A percentile compares a stretch with the other conserved stretches of the same genome.
phyloP scores from a whole-genome alignment of 306 rosid species.

The Dryas alaskensis region DNA sequence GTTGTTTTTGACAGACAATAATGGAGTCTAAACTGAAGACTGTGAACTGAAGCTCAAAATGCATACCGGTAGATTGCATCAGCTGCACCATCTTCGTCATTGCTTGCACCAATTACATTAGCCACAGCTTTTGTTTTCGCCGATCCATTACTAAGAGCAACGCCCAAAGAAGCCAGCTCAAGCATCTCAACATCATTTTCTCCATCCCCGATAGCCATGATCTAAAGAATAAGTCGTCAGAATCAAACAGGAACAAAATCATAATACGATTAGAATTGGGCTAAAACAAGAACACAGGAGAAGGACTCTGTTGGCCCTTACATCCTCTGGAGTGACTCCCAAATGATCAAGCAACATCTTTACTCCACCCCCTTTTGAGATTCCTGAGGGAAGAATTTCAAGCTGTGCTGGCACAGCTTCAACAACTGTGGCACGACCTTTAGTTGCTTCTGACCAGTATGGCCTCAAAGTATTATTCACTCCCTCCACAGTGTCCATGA shows the following conservation, averaged over 20 bases:
- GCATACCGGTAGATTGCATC: conserved; percentile 88
- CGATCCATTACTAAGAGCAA: conserved; percentile 83
- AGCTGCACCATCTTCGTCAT: conserved; percentile 90
- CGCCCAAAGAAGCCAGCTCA: conserved; percentile 78
- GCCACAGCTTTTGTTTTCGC: conserved; percentile 85
- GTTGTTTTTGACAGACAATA: too few species aligned
- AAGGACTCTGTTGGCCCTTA: conserved; percentile 27
- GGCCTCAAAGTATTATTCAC: conserved; percentile 68
- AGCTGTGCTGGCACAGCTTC: conserved; percentile 84
- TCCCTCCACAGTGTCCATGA: conserved; percentile 62
- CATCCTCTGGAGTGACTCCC: conserved; percentile 70
- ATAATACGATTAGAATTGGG: not conserved
- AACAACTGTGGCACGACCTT: conserved; percentile 64
- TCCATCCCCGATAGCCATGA: conserved; percentile 98
- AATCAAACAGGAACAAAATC: conserved; percentile 5
- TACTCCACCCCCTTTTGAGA: conserved; percentile 86
- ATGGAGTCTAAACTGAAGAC: too few species aligned
- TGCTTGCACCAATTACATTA: conserved; percentile 69
- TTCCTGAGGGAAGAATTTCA: conserved; percentile 83
- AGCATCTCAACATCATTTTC: conserved; percentile 96
- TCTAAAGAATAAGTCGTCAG: conserved; percentile 38
- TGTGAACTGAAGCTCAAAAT: conserved; percentile 45
- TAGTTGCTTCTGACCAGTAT: conserved; percentile 73
- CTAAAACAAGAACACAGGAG: not conserved
- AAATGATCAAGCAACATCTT: conserved; percentile 82